Conservation (phyloP, 495 filamentous ascomycete genomes). For the Pseudevernia furfuracea region DNA sequence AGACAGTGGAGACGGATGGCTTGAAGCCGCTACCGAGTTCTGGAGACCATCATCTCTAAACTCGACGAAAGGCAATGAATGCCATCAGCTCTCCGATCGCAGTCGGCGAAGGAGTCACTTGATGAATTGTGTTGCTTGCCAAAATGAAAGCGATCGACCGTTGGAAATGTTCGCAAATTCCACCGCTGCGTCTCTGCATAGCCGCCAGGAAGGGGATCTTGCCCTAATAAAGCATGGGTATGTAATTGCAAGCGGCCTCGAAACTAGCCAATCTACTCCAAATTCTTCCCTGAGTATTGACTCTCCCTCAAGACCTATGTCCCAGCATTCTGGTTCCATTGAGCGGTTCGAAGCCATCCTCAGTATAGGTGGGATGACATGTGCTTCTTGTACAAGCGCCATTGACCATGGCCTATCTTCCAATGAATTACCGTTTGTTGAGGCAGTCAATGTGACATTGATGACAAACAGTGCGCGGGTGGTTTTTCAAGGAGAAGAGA, state of each 20-base stretch:
- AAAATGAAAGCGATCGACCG: constrained; percentile 31
- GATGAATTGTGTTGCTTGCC: constrained; percentile 45
- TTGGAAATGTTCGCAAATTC: constrained; percentile 2
- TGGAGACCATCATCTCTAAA: constrained; percentile 12
- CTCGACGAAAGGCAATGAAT: constrained; percentile 1
- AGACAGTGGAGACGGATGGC: constrained; percentile 27
- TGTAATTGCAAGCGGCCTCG: background rate
- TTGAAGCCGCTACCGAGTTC: constrained; percentile 22
- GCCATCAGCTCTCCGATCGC: constrained; percentile 20
- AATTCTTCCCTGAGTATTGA: background rate
- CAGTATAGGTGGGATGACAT: constrained; percentile 58
- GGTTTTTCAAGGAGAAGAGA: constrained; percentile 45
- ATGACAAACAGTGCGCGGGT: constrained; percentile 52
- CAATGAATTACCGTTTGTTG: constrained; percentile 41
- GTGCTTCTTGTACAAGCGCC: constrained; percentile 51
- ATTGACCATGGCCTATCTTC: constrained; percentile 43
- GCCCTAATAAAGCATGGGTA: background rate
- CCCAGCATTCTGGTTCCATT: background rate
- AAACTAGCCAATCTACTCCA: background rate
- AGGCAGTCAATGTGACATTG: constrained; percentile 49
- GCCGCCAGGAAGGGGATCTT: constrained; percentile 11
- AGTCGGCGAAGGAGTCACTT: constrained; percentile 32
- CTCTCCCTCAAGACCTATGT: background rate
- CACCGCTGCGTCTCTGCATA: background rate
- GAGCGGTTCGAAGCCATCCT: constrained; percentile 35